A percentile compares a stretch with the other conserved stretches of the same genome.
Evolutionary conservation across 2,329 filamentous ascomycete genomes (phyloP).

Genomic region (Alternaria novae-zelandiae): DNA sequence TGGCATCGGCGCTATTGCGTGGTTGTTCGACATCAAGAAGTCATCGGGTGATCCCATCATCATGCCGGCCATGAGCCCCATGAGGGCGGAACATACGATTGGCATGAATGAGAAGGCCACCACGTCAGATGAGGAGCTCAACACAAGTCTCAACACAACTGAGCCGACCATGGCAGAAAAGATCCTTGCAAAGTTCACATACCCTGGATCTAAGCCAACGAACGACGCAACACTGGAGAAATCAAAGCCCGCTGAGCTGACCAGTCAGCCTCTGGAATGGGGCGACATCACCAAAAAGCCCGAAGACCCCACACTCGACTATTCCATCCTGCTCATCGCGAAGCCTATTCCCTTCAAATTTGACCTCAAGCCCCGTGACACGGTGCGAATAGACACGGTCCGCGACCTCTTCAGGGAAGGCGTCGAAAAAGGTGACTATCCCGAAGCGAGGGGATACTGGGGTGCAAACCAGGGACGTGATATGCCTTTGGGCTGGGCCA

Average conservation of each 20-base stretch:
- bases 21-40: slow-evolving; percentile 52
- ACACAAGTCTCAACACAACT: slow-evolving; percentile 31
- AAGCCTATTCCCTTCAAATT: slow-evolving; percentile 56
- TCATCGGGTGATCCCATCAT: slow-evolving; percentile 17
- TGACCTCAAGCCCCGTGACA: slow-evolving; percentile 45
- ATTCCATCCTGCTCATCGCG: slow-evolving; percentile 53
- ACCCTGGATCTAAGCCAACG: slow-evolving; percentile 28
- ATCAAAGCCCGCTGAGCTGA: slow-evolving; percentile 5
- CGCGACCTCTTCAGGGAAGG: slow-evolving; percentile 45
- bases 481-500: slow-evolving; percentile 44
- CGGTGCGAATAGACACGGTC: slow-evolving; percentile 39
- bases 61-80: slow-evolving; percentile 9
- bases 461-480: slow-evolving; percentile 41
- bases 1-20: slow-evolving; percentile 53
- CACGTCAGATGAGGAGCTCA: slow-evolving; percentile 47
- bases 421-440: slow-evolving; percentile 49
- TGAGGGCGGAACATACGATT: slow-evolving; percentile 21
- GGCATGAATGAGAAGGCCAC: slow-evolving; percentile 43
- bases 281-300: slow-evolving; percentile 29
- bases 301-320: slow-evolving; percentile 53
- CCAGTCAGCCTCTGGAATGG: slow-evolving; percentile 33
- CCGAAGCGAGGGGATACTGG: slow-evolving; percentile 49
- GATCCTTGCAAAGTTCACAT: slow-evolving; percentile 34
- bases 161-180: slow-evolving; percentile 30
- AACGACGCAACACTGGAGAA: slow-evolving; percentile 6